Base-by-base conservation (phyloP, 2,329 filamentous ascomycete species). In the Volutella citrinella region DNA sequence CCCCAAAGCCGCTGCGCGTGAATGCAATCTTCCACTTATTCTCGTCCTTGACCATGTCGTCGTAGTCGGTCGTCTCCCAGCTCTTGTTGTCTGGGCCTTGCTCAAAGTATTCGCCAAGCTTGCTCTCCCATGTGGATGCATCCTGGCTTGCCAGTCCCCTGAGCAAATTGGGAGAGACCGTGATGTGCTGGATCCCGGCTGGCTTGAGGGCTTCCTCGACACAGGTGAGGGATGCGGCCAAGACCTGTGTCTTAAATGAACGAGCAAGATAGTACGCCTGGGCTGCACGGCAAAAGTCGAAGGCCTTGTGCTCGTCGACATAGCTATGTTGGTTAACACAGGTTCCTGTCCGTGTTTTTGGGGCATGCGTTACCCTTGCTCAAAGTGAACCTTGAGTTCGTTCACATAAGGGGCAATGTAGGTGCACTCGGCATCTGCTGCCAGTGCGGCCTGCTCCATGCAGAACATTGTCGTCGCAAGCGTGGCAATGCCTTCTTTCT, bases 371-470 rank as follows among this genome's bases (percentile, higher is more conserved):
- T 52, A 75, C 66, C 56, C 61, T 10, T 60, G 48, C 25, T 77
- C 72, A 36, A 81, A 76, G 46, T 82, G 78, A 6, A 80, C 79
- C 43, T 72, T 74, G 24, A 84, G 60, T 44, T 82, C 78, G 49
- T 83, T 82, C 19, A 83, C 74, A 42, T 82, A 84, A 0, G 80
- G 80, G 0, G 79, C 76, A 26, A 84, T 75, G 46, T 82, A 83
- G 1, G 69, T 70, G 45, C 78, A 82, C 5, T 69, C 66, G 0
- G 69, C 73, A 30, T 78, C 70, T 2, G 67, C 72, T 0, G 80
- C 79, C 2, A 81, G 60, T 3, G 66, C 64, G 0, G 77, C 79
- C 51, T 83, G 80, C 24, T 75, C 66, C 46, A 81, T 66, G 26
- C 72, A 74, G 48, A 83, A 84, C 29, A 84, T 61, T 3, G 76